Percentiles rank a stretch among this genome's conserved stretches.
phyloP scores from a whole-genome alignment of 495 filamentous ascomycete species.

The Podospora comata region DNA sequence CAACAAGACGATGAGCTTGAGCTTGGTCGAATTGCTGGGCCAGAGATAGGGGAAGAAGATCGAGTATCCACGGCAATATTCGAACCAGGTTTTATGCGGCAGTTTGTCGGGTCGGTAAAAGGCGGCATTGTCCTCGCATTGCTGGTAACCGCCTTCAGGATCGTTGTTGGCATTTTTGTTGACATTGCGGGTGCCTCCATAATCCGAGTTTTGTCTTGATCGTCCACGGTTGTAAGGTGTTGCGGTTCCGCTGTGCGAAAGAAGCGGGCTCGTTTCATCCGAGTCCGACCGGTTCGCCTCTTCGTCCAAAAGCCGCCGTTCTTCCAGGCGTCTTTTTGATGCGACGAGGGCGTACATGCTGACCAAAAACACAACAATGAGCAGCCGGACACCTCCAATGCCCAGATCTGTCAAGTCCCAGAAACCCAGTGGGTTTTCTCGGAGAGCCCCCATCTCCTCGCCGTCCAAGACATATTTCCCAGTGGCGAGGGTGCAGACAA shows the following conservation, averaged over 20 bases:
- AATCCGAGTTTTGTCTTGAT: slow-evolving; percentile 24
- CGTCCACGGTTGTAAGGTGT: slow-evolving; percentile 21
- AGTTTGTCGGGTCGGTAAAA: slow-evolving; percentile 53
- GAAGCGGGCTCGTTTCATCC: slow-evolving; percentile 50
- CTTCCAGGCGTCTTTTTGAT: slow-evolving; percentile 30
- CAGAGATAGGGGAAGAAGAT: slow-evolving; percentile 94
- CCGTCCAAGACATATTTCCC: slow-evolving; percentile 49
- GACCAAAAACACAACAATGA: slow-evolving; percentile 35
- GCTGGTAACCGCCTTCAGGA: slow-evolving; percentile 30
- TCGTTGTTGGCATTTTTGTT: slow-evolving; percentile 29
- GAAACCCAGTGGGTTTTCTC: slow-evolving; percentile 27
- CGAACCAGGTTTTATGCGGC: slow-evolving; percentile 48
- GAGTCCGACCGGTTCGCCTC: slow-evolving; percentile 44
- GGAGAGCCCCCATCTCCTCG: slow-evolving; percentile 11
- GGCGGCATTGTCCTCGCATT: slow-evolving; percentile 46
- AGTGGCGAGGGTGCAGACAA: slow-evolving; percentile 58
- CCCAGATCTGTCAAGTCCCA: slow-evolving; percentile 54
- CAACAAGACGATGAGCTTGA: slow-evolving; percentile 72
- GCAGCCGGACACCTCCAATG: slow-evolving; percentile 44
- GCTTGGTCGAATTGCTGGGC: slow-evolving; percentile 68
- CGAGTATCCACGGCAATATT: slow-evolving; percentile 83
- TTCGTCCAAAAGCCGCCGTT: slow-evolving; percentile 39
- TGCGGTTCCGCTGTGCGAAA: slow-evolving; percentile 36
- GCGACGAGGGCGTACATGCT: slow-evolving; percentile 41
- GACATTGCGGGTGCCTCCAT: slow-evolving; percentile 25